phyloP scores from a whole-genome alignment of 345 rosid genomes.

The Lumnitzera littorea region DNA sequence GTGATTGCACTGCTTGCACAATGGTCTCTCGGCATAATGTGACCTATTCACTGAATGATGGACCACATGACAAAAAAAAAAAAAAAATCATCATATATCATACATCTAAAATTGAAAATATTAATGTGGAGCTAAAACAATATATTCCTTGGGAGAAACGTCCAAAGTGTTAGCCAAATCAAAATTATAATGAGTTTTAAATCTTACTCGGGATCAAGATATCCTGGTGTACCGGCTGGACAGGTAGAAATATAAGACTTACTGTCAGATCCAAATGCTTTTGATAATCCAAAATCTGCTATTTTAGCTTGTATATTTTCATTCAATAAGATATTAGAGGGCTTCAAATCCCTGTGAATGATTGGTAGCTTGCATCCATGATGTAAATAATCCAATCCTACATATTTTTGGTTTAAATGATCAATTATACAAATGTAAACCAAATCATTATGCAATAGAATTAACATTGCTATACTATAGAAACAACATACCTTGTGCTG shows the following conservation, averaged over 20 bases:
- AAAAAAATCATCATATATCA: no score
- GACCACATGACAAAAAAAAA: no score
- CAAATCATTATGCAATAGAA: no score
- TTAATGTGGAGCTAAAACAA: no score
- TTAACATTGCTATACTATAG: no score
- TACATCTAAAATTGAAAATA: no score
- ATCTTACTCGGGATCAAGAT: constrained; percentile 39
- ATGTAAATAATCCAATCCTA: constrained; percentile 60
- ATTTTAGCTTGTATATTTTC: constrained; percentile 47
- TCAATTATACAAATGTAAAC: background rate
- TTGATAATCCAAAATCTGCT: constrained; percentile 59
- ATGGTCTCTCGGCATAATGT: no score
- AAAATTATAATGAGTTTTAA: background rate
- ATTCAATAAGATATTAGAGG: constrained; percentile 43
- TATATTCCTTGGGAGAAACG: no score
- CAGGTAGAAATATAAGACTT: constrained; percentile 31
- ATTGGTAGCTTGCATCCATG: constrained; percentile 48
- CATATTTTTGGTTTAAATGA: background rate
- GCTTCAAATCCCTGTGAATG: constrained; percentile 48
- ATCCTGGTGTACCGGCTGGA: constrained; percentile 48
- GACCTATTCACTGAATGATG: no score
- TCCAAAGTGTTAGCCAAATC: background rate
- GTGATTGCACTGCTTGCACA: background rate
- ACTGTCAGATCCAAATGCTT: constrained; percentile 21
- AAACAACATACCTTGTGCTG: constrained; percentile 17